Base-by-base conservation (phyloP, 2,329 filamentous ascomycete species). In the Stenocarpella maydis region DNA sequence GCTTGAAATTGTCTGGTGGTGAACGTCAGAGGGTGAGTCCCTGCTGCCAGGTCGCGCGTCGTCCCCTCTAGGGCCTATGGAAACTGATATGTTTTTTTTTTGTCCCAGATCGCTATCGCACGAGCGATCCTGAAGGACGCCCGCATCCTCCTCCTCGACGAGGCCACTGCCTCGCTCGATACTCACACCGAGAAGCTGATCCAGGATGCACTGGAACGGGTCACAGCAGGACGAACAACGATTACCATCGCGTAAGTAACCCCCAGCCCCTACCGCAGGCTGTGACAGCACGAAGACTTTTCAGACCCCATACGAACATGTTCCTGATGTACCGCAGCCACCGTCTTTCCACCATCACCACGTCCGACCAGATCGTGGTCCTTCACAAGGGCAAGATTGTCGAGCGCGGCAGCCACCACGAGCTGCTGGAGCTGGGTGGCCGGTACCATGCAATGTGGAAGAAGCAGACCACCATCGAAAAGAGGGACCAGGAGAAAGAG, bases 131-230 rank as follows among this genome's bases (percentile, higher is more conserved):
- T 98, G 73, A 98, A 98, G 81, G 90, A 97, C 74, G 94, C 95
- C 1, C 90, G 91, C 64, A 95, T 98, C 76, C 97, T 97, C 77
- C 91, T 98, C 81, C 85, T 98, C 47, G 95, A 98, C 78, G 95
- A 98, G 80, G 95, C 95, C 15, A 98, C 94, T 1, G 95, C 95
- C 41, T 94, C 95, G 12, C 84, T 98, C 37, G 95, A 98, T 78
- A 94, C 93, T 0, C 93, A 96, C 73, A 98, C 95, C 0, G 95
- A 98, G 79, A 92, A 97, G 78, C 92, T 97, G 77, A 97, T 98
- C 70, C 95, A 98, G 80, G 88, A 91, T 47, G 72, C 72, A 3
- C 69, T 73, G 21, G 71, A 73, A 28, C 68, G 72, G n/a, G 72
- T 73, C 8, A 73, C 72, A 15, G 47, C 78, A 5, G 84, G 84